Base-by-base conservation (phyloP, 179 eudicot species). In the Heliamphora pulchella region DNA sequence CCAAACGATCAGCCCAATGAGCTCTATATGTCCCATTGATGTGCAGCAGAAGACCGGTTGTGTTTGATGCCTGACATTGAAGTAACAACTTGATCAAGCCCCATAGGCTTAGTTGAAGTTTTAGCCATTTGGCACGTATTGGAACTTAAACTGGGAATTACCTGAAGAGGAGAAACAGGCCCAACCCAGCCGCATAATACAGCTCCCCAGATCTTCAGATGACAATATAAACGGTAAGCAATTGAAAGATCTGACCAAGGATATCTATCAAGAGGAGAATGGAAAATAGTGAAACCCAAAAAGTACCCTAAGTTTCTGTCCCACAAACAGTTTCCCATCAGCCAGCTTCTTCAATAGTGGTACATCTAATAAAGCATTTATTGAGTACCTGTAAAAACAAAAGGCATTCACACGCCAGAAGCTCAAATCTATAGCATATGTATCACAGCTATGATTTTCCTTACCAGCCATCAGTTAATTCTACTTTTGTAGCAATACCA, bases 401-500 rank as follows among this genome's bases (percentile, higher is more conserved):
- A 79, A 46, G 77, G 64, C 73, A 80, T 11, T 53, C 72, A 18
- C 14, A 58, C 51, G 11, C n/a, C 67, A 57, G 41, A 67, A 44
- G 55, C 69, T 67, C 20, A 76, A 10, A 46, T 15, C 39, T 50
- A 67, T 22, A 44, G 66, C 57, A 10, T 5, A 57, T 61, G 55
- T 53, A 54, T 5, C n/a, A 69, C 55, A 79, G 17, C 18, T n/a
- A 51, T 47, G 6, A 15, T 72, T 17, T 44, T 79, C 78, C 88
- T 87, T 80, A 91, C 99, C 99, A 96, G 59, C 99, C 99, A 84
- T 96, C 99, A 73, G 97, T 96, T 80, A 96, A 85, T 80, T 96
- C 94, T 77, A 96, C 75, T 72, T 79, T 85, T 72, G 85, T 62
- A 65, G 84, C 81, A 59, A 78, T 74, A 63, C 81, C 71, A 71